Conservation (phyloP, 169 alveolate genomes). For the Plasmodium gallinaceum region DNA sequence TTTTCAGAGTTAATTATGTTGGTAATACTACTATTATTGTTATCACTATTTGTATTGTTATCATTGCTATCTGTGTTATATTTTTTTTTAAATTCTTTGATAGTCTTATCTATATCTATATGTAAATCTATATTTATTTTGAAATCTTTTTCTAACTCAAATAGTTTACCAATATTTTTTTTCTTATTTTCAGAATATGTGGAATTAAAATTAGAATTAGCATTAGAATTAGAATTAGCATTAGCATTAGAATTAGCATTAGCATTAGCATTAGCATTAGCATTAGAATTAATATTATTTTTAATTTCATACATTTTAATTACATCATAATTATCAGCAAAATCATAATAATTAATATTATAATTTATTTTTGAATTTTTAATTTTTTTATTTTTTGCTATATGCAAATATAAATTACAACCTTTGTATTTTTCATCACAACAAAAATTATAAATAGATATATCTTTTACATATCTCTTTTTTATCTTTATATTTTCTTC, state of each 20-base stretch:
- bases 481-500: conserved; percentile 62
- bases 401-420: conserved; percentile 46
- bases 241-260: background rate
- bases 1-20: too few species aligned
- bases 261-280: background rate
- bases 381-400: conserved; percentile 46
- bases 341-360: conserved; percentile 41
- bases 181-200: conserved; percentile 3
- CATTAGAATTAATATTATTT: background rate
- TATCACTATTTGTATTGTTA: background rate
- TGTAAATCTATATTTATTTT: conserved; percentile 44
- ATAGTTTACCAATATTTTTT: conserved; percentile 25
- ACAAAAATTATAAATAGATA: conserved; percentile 60
- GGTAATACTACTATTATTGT: background rate
- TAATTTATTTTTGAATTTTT: conserved; percentile 46
- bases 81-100: conserved; percentile 27
- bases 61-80: background rate
- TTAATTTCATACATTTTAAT: conserved; percentile 61
- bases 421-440: conserved; percentile 71
- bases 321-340: conserved; percentile 52
- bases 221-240: background rate
- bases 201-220: background rate
- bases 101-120: conserved; percentile 37
- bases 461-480: conserved; percentile 64
- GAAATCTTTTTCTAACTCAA: conserved; percentile 65